Percentiles rank a stretch among this genome's conserved stretches.
Evolutionary conservation across 306 rosid genomes (phyloP).

Genomic region (Quercus ilex): DNA sequence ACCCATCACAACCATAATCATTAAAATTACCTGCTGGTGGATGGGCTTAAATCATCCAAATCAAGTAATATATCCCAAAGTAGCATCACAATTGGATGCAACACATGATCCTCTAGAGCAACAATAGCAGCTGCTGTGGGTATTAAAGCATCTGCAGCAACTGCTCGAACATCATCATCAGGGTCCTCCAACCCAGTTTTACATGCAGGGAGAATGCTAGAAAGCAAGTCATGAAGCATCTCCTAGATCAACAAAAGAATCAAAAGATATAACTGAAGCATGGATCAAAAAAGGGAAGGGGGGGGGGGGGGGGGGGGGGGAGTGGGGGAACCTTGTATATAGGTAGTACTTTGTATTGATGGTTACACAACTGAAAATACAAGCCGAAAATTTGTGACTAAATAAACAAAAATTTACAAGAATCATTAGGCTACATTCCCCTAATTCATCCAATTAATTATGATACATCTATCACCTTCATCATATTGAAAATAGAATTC

Average conservation of each 20-base stretch:
- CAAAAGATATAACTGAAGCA: constrained; percentile 18
- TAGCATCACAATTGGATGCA: constrained; percentile 86
- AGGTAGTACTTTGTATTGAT: background rate
- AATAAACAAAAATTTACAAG: background rate
- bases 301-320: too few relatives aligned
- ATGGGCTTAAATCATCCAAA: constrained; percentile 98
- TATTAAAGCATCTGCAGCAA: constrained; percentile 97
- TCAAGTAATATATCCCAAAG: constrained; percentile 97
- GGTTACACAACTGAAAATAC: background rate
- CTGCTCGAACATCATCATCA: constrained; percentile 98
- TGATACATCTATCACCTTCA: background rate
- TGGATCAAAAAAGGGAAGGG: background rate
- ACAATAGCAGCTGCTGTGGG: constrained; percentile 89
- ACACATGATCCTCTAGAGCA: constrained; percentile 62
- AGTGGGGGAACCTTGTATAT: background rate
- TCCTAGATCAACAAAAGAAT: constrained; percentile 53
- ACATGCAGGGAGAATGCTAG: constrained; percentile 84
- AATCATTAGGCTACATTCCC: background rate
- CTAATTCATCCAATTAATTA: background rate
- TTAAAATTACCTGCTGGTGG: constrained; percentile 87
- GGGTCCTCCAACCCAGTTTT: constrained; percentile 95
- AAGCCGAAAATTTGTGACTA: background rate
- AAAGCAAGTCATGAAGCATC: constrained; percentile 86
- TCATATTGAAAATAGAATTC: background rate
- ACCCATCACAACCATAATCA: background rate